Evolutionary conservation across 225 moss, liverwort and hornwort genomes (phyloP), one percentile per base, ranked within the genome.

Genomic region (Bryum argenteum): DNA sequence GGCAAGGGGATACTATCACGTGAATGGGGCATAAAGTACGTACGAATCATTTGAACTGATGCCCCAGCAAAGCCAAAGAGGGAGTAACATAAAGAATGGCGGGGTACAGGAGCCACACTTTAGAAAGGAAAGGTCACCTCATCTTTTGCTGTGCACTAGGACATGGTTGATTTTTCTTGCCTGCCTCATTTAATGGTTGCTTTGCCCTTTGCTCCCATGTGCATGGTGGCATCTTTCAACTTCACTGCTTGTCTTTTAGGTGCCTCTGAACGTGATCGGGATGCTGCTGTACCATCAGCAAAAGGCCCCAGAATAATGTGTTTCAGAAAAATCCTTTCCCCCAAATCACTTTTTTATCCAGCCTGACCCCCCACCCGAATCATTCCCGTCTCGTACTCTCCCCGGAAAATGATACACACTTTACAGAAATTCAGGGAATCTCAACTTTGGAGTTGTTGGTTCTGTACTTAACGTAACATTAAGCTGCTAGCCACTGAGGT

Each of bases 351-450:
- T 54, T 69, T 78, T 62, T 11, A 21, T 58, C 63, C 56, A 48
- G 56, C 63, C 64, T 38, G 16, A 16, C 7, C 6, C 48, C 15
- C 15, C 56, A 20, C 50, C 71, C 55, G 42, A 67, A 77, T 72
- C 76, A 50, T 72, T 67, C 60, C 50, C 20, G 1, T 33, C 48
- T 63, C 61, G 70, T 70, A 74, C 74, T 20, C 55, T 56, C 17
- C 57, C 38, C 48, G 21, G 66, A 37, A 58, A 15, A 12, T 20
- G 40, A 19, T 61, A 16, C 39, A 61, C 41, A 59, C 18, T 20
- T 72, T 72, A 72, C 72, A 72, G 63, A 19, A 63, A 72, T 63
- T 54, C 74, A 74, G 66, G 23, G 74, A 66, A 66, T 74, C 74
- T 74, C 0, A 0, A 22, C 33, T 33, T 33, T 26, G 48, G 37